Conservation (phyloP, 2,329 filamentous ascomycete species). For the Hymenoscyphus infarciens region DNA sequence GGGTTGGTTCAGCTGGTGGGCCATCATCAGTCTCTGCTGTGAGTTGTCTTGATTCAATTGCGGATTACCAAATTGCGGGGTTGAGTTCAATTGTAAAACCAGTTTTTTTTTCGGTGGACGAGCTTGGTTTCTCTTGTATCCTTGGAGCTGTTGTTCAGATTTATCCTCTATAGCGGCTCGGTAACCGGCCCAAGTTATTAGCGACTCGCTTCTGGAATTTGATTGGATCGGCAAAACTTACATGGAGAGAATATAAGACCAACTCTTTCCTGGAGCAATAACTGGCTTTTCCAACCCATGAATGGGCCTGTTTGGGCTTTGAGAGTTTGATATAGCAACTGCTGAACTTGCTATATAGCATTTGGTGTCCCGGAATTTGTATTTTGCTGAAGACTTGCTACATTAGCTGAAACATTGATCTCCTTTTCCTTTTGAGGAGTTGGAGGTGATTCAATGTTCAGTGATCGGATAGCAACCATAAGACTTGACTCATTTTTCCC, state of each 20-base stretch:
- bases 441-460: too few species aligned
- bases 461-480: too few species aligned
- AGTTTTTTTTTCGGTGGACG: conserved; percentile 41
- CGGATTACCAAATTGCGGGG: conserved; percentile 48
- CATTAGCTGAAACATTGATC: too few species aligned
- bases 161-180: conserved; percentile 29
- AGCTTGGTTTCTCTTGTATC: conserved; percentile 28
- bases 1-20: conserved; percentile 38
- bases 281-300: conserved; percentile 30
- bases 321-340: conserved; percentile 29
- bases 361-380: conserved; percentile 9
- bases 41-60: conserved; percentile 53
- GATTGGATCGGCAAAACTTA: background rate
- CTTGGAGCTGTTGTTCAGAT: conserved; percentile 28
- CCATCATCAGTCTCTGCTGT: conserved; percentile 35
- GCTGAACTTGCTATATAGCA: conserved; percentile 26
- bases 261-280: conserved; percentile 31
- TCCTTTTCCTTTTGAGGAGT: too few species aligned
- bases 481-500: too few species aligned
- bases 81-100: conserved; percentile 41
- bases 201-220: background rate
- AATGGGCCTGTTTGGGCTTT: conserved; percentile 24
- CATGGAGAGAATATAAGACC: conserved; percentile 28
- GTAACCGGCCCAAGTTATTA: conserved; percentile 29
- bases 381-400: too few species aligned